These are phyloP conservation scores for Tricholoma sp. DNA, from an alignment of 768 basidiomycete genomes.

Conservation along the genomic window DNA sequence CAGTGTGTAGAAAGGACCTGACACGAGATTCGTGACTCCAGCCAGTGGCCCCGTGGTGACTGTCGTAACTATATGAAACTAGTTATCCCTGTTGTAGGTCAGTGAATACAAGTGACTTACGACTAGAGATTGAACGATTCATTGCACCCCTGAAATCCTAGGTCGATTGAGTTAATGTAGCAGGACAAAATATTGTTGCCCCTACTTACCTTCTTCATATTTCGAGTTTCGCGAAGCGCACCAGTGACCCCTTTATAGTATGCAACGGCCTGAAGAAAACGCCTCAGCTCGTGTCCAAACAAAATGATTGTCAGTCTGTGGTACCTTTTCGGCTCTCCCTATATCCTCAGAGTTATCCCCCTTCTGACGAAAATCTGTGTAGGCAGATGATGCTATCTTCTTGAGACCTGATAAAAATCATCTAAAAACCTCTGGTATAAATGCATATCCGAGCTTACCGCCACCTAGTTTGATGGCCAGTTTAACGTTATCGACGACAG, in stretches of 20 bases:
- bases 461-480: background rate
- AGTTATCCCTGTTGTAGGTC: background rate
- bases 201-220: background rate
- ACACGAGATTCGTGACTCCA: conserved; percentile 30
- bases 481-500: background rate
- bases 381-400: conserved; percentile 35
- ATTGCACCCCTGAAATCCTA: conserved; percentile 30
- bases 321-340: conserved; percentile 39
- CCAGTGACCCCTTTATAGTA: conserved; percentile 34
- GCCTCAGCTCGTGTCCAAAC: background rate
- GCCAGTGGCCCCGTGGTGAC: conserved; percentile 28
- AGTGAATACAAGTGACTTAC: conserved; percentile 16
- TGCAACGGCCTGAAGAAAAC: conserved; percentile 9
- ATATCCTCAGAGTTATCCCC: conserved; percentile 2
- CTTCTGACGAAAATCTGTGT: conserved; percentile 35
- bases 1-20: conserved; percentile 33
- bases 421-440: background rate
- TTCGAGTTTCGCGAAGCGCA: conserved; percentile 25
- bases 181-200: background rate
- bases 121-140: conserved; percentile 31
- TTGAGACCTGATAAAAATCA: conserved; percentile 29
- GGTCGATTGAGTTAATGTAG: background rate
- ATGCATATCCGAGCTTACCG: background rate
- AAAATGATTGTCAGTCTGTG: background rate
- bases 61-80: conserved; percentile 21